Percentiles rank a stretch among this genome's conserved stretches.
Conservation (phyloP, 495 filamentous ascomycete species). For the Penicillium bovifimosum region DNA sequence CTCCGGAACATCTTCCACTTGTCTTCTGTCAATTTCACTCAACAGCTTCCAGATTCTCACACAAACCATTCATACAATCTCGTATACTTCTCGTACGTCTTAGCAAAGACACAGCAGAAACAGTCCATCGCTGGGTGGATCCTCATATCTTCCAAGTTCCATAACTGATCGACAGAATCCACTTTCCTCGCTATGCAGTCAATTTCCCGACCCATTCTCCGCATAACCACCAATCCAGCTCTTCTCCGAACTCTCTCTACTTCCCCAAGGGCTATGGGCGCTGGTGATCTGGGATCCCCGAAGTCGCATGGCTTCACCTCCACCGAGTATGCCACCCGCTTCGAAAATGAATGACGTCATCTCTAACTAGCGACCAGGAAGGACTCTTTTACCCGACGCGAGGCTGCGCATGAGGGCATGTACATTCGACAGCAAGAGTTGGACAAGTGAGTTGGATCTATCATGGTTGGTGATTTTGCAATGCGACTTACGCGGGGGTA, state of each 20-base stretch:
- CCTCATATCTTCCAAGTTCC: neutral
- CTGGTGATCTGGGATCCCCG: constrained; percentile 57
- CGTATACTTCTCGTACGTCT: neutral
- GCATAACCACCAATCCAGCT: constrained; percentile 26
- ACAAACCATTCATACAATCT: neutral
- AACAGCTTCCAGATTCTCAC: too few relatives aligned
- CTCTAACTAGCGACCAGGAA: constrained; percentile 35
- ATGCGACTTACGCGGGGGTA: constrained; percentile 10
- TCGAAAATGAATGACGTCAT: constrained; percentile 22
- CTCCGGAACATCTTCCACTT: too few relatives aligned
- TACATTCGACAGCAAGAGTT: constrained; percentile 71
- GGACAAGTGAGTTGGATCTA: constrained; percentile 52
- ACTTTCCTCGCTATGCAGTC: constrained; percentile 22
- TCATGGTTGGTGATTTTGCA: neutral
- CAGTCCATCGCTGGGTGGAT: neutral
- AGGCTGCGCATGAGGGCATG: constrained; percentile 73
- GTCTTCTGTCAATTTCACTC: too few relatives aligned
- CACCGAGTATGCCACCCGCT: constrained; percentile 23
- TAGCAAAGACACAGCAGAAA: neutral
- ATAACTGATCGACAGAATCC: constrained; percentile 7
- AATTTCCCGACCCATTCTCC: constrained; percentile 48
- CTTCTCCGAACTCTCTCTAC: constrained; percentile 52
- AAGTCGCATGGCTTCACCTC: constrained; percentile 42
- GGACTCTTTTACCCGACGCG: constrained; percentile 80
- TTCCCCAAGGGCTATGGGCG: constrained; percentile 50